Evolutionary conservation across 1,284 basidiomycete genomes (phyloP).

Genomic region (Cystobasidium pallidum): DNA sequence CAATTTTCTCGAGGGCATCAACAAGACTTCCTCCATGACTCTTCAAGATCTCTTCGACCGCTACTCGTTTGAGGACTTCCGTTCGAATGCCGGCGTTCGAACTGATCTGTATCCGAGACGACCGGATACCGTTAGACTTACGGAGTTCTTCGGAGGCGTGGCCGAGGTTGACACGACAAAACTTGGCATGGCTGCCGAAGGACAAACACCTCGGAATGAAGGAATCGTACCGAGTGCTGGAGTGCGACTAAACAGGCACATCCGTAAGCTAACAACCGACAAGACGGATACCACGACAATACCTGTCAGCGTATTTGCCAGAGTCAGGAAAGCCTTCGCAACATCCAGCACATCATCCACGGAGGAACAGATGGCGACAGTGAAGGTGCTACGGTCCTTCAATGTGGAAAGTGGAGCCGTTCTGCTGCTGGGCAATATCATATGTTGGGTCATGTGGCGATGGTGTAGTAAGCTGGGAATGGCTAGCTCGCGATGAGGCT

Average conservation of each 20-base stretch:
- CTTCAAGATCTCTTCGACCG: conserved; percentile 86
- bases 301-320: no score
- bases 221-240: not conserved
- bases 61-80: conserved; percentile 74
- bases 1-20: conserved; percentile 86
- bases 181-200: not conserved
- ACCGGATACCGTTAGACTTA: conserved; percentile 73
- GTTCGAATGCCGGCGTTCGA: conserved; percentile 84
- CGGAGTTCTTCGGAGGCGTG: conserved; percentile 95
- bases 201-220: not conserved
- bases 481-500: not conserved
- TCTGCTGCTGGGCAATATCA: conserved; percentile 13
- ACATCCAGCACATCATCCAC: not conserved
- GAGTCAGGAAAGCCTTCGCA: not conserved
- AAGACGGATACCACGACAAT: not conserved
- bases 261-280: not conserved
- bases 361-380: not conserved
- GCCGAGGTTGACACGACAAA: conserved; percentile 68
- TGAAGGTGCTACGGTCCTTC: not conserved
- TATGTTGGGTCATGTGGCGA: conserved; percentile 21
- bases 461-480: conserved; percentile 3
- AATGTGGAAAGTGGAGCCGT: not conserved
- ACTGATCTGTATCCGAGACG: conserved; percentile 76
- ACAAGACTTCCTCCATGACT: conserved; percentile 81
- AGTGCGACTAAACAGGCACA: not conserved